phyloP scores from a whole-genome alignment of 352 stramenopile species.

The Phytopythium montanum region DNA sequence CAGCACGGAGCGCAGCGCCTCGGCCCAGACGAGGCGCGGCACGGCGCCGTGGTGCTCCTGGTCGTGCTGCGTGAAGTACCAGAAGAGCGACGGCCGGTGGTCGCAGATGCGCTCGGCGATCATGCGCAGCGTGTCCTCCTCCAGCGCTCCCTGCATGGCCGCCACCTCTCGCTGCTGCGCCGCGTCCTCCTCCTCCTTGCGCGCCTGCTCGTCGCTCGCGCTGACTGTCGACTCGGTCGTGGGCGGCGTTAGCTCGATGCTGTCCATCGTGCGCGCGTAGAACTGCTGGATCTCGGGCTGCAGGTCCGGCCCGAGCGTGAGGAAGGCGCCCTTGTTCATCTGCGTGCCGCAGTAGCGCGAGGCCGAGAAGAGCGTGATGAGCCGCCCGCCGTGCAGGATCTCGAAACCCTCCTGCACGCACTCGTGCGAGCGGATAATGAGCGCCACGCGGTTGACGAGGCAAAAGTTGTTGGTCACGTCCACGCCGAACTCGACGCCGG shows the following conservation, averaged over 20 bases:
- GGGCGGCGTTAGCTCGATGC: conserved; percentile 50
- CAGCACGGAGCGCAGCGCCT: conserved; percentile 90
- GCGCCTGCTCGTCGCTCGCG: conserved; percentile 1
- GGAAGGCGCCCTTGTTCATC: conserved; percentile 92
- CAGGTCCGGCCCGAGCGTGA: conserved; percentile 88
- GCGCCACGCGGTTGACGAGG: conserved; percentile 88
- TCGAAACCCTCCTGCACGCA: conserved; percentile 92
- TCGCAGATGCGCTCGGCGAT: conserved; percentile 93
- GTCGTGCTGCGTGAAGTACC: conserved; percentile 93
- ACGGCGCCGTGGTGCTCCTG: conserved; percentile 86
- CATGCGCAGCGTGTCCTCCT: conserved; percentile 91
- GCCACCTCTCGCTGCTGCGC: conserved; percentile 12
- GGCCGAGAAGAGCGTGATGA: conserved; percentile 92
- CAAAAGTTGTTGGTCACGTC: conserved; percentile 94
- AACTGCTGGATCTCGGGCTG: conserved; percentile 94
- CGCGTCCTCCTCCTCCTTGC: conserved; percentile 5
- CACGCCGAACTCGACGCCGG: conserved; percentile 91
- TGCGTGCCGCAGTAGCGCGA: conserved; percentile 91
- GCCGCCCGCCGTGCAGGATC: conserved; percentile 81
- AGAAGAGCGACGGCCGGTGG: conserved; percentile 90
- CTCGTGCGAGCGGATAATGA: conserved; percentile 94
- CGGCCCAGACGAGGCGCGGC: conserved; percentile 86
- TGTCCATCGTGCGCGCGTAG: conserved; percentile 87
- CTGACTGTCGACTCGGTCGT: background rate
- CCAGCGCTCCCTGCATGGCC: conserved; percentile 75